Conservation (phyloP, 805 yeast genomes). For the Candida alai region DNA sequence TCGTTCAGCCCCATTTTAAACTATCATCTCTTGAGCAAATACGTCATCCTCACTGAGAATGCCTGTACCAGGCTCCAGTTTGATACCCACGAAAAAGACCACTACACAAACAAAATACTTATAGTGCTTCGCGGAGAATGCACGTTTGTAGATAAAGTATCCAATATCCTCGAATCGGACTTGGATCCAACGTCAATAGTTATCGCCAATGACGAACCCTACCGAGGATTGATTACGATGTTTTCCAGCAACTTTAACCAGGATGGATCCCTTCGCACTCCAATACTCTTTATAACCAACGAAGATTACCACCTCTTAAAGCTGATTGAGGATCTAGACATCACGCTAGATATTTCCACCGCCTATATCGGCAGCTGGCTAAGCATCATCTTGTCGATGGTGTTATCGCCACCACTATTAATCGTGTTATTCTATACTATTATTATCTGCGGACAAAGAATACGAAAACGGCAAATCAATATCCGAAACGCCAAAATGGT, state of each 20-base stretch:
- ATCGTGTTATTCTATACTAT: slow-evolving; percentile 31
- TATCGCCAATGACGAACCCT: slow-evolving; percentile 52
- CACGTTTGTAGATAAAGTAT: slow-evolving; percentile 51
- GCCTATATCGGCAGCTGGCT: slow-evolving; percentile 36
- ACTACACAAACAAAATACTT: slow-evolving; percentile 22
- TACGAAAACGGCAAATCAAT: slow-evolving; percentile 23
- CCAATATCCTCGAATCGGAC: slow-evolving; percentile 35
- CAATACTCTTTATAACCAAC: slow-evolving; percentile 49
- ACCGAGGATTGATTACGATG: slow-evolving; percentile 50
- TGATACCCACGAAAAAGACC: slow-evolving; percentile 6
- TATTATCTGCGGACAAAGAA: slow-evolving; percentile 26
- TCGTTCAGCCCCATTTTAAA: slow-evolving; percentile 37
- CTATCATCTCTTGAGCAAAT: slow-evolving; percentile 20
- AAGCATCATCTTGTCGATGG: slow-evolving; percentile 37
- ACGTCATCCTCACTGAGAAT: slow-evolving; percentile 22
- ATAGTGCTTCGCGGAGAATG: slow-evolving; percentile 48
- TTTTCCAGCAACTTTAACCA: slow-evolving; percentile 44
- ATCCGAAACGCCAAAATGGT: slow-evolving; percentile 30
- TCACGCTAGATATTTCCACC: slow-evolving; percentile 22
- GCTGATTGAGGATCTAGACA: slow-evolving; percentile 6
- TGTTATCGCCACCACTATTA: slow-evolving; percentile 39
- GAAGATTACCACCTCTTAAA: slow-evolving; percentile 33
- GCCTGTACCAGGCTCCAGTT: slow-evolving; percentile 25
- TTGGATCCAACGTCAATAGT: slow-evolving; percentile 45
- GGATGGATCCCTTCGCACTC: slow-evolving; percentile 37